A percentile compares a stretch with the other conserved stretches of the same genome.
phyloP scores from a whole-genome alignment of 2,329 filamentous ascomycete species.

The Decorospora gaudefroyi region DNA sequence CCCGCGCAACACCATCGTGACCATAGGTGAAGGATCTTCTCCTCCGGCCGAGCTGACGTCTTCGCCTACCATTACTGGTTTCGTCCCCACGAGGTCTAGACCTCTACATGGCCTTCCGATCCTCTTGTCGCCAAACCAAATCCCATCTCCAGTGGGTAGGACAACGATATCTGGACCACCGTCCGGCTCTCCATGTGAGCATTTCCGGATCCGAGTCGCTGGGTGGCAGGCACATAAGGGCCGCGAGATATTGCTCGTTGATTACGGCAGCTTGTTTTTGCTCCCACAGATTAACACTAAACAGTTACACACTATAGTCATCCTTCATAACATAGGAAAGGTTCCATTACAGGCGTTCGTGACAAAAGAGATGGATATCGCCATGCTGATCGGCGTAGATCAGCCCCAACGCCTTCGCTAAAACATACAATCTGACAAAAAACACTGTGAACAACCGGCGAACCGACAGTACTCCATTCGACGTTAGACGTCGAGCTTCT shows the following conservation, averaged over 20 bases:
- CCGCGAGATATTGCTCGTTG: neutral
- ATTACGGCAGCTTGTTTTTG: conserved; percentile 2
- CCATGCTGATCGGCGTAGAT: conserved; percentile 4
- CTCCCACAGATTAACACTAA: conserved; percentile 9
- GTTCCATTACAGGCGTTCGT: conserved; percentile 7
- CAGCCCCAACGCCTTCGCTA: conserved; percentile 27
- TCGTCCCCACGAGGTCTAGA: neutral
- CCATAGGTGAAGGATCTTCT: neutral
- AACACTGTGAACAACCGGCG: conserved; percentile 4
- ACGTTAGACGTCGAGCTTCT: conserved; percentile 4
- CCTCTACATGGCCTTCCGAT: neutral
- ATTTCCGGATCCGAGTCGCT: neutral
- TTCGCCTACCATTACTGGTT: conserved; percentile 1
- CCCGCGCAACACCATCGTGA: conserved; percentile 12
- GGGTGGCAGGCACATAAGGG: neutral
- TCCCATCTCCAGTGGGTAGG: neutral
- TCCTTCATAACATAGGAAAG: conserved; percentile 1
- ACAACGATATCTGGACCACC: neutral
- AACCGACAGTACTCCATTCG: conserved; percentile 2
- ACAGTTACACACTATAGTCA: conserved; percentile 10
- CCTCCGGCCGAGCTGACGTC: conserved; percentile 1
- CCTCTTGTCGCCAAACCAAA: too few relatives aligned
- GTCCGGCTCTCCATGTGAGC: too few relatives aligned
- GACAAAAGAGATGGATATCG: conserved; percentile 21
- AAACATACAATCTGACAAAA: conserved; percentile 16